Percentiles rank a stretch among this genome's conserved stretches.
These are phyloP conservation scores for Brasenia schreberi DNA, from an alignment of 164 flowering plant species.

Conservation along the genomic window DNA sequence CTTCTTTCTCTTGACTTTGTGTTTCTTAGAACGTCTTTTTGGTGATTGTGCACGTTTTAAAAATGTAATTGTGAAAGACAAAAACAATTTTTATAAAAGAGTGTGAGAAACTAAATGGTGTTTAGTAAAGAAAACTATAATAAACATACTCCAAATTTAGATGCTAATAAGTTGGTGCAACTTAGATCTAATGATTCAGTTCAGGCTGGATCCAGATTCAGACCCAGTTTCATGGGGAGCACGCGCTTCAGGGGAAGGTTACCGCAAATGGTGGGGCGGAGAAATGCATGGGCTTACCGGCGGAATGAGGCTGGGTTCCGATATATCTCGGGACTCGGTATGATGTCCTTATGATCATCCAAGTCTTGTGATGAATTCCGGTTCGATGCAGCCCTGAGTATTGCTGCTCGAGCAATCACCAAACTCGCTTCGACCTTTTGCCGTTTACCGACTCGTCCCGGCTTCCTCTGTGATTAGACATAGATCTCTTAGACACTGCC, in stretches of 20 bases:
- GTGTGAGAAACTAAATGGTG: too few relatives aligned
- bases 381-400: slow-evolving; percentile 21
- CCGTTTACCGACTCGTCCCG: neutral
- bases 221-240: too few relatives aligned
- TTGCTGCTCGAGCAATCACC: slow-evolving; percentile 41
- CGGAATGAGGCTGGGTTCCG: neutral
- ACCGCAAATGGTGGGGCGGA: neutral
- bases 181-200: neutral
- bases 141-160: neutral
- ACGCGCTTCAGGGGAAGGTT: neutral
- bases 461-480: neutral
- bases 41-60: too few relatives aligned
- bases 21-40: too few relatives aligned
- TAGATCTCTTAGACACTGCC: too few relatives aligned
- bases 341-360: neutral
- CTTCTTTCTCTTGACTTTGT: too few relatives aligned
- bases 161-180: neutral
- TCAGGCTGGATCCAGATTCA: too few relatives aligned
- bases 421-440: slow-evolving; percentile 34
- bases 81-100: too few relatives aligned
- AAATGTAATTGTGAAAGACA: too few relatives aligned
- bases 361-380: neutral
- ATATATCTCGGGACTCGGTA: neutral
- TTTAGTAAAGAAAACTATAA: neutral
- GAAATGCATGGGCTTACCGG: neutral